Evolutionary conservation across 768 basidiomycete genomes (phyloP).

Genomic region (Galerina sulciceps): DNA sequence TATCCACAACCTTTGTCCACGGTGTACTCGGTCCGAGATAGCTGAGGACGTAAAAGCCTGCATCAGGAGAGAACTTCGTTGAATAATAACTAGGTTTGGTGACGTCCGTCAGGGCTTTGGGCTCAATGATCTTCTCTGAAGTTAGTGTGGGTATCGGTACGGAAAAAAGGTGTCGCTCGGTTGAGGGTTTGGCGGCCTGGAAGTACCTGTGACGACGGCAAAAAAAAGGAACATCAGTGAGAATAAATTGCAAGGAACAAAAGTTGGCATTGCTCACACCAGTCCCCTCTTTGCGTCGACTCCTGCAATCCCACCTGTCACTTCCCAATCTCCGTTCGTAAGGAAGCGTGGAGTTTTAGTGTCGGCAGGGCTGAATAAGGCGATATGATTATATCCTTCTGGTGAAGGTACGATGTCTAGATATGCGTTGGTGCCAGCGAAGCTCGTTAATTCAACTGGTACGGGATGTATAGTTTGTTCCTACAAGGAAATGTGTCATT

Average conservation of each 20-base stretch:
- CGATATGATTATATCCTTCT: slow-evolving; percentile 91
- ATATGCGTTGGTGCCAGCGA: slow-evolving; percentile 64
- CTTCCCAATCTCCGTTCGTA: slow-evolving; percentile 91
- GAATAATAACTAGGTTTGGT: slow-evolving; percentile 61
- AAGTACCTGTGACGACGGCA: slow-evolving; percentile 70
- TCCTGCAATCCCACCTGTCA: slow-evolving; percentile 71
- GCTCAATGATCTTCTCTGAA: slow-evolving; percentile 37
- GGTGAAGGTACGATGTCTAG: slow-evolving; percentile 85
- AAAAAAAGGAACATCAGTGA: neutral
- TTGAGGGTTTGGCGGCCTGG: slow-evolving; percentile 80
- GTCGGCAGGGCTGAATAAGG: slow-evolving; percentile 82
- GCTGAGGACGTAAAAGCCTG: slow-evolving; percentile 80
- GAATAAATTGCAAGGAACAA: neutral
- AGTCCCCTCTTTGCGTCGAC: slow-evolving; percentile 70
- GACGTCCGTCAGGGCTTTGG: slow-evolving; percentile 57
- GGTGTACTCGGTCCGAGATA: slow-evolving; percentile 86
- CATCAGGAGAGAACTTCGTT: slow-evolving; percentile 81
- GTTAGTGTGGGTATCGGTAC: slow-evolving; percentile 65
- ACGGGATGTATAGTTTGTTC: slow-evolving; percentile 67
- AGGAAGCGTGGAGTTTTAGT: slow-evolving; percentile 77
- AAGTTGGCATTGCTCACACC: slow-evolving; percentile 59
- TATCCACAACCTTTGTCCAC: slow-evolving; percentile 80
- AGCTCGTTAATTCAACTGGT: slow-evolving; percentile 43
- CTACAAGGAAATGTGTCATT: slow-evolving; percentile 34
- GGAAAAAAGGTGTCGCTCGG: slow-evolving; percentile 85